A percentile compares a stretch with the other conserved stretches of the same genome.
These are phyloP conservation scores for Thraustotheca clavata DNA, from an alignment of 352 stramenopile species.

Conservation along the genomic window DNA sequence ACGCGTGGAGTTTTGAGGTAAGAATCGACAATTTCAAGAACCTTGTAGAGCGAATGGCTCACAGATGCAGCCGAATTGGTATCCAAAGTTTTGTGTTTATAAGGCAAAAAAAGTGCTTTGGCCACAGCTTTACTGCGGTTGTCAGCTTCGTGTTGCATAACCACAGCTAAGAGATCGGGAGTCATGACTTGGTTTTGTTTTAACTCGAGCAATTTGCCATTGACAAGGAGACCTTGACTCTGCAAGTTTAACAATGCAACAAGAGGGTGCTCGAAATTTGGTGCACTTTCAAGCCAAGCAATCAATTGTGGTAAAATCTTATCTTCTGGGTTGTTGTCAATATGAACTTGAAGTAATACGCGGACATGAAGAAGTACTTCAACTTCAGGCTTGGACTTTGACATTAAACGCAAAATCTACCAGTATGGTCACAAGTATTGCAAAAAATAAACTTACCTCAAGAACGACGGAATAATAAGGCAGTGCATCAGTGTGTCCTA, in stretches of 20 bases:
- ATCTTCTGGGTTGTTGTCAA: conserved; percentile 24
- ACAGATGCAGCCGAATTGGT: conserved; percentile 39
- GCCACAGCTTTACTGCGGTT: conserved; percentile 59
- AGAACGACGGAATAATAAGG: not conserved
- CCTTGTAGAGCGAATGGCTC: conserved; percentile 69
- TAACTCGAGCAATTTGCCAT: conserved; percentile 53
- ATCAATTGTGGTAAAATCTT: conserved; percentile 16
- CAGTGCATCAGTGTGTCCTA: not conserved
- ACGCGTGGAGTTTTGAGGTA: conserved; percentile 48
- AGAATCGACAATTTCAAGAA: conserved; percentile 67
- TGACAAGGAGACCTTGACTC: conserved; percentile 43
- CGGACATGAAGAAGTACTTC: not conserved
- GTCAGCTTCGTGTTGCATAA: conserved; percentile 62
- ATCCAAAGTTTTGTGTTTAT: conserved; percentile 29
- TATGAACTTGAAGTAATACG: conserved; percentile 3
- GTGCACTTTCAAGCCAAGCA: not conserved
- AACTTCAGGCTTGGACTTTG: not conserved
- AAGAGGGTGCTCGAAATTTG: conserved; percentile 16
- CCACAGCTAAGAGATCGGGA: conserved; percentile 46
- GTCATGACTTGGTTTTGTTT: conserved; percentile 39
- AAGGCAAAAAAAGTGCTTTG: conserved; percentile 61
- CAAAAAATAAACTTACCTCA: conserved; percentile 3
- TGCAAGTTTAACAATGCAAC: conserved; percentile 23
- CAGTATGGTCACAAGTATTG: too few species aligned
- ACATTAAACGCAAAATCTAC: not conserved